These are phyloP conservation scores for Parachlorella kessleri DNA, from an alignment of 139 green algal species.

Conservation along the genomic window DNA sequence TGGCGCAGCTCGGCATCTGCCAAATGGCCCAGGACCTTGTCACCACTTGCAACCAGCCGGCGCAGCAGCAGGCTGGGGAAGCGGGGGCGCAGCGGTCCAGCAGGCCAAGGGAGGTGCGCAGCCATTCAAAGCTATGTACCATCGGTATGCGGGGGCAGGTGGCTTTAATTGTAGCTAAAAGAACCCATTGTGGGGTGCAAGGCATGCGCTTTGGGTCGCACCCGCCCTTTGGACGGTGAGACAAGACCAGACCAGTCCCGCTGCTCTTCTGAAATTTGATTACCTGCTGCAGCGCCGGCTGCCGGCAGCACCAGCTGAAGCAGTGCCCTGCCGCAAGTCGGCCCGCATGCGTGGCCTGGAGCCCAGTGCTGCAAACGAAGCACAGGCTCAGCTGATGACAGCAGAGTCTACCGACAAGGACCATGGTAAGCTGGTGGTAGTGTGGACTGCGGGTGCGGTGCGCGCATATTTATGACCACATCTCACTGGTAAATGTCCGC, in stretches of 20 bases:
- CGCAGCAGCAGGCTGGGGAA: background rate
- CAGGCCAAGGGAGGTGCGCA: background rate
- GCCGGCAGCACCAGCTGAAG: background rate
- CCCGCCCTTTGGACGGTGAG: too few species aligned
- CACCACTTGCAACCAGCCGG: background rate
- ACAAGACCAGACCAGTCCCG: too few species aligned
- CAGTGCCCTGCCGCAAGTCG: background rate
- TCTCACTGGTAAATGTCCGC: too few species aligned
- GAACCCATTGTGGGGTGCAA: too few species aligned
- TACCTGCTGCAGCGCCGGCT: background rate
- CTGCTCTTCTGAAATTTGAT: too few species aligned
- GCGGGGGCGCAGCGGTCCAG: background rate
- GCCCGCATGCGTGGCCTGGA: constrained; percentile 8
- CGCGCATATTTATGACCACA: too few species aligned
- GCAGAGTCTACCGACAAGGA: background rate
- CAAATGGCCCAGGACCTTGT: constrained; percentile 18
- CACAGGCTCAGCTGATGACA: background rate
- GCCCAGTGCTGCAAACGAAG: background rate
- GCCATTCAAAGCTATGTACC: too few species aligned
- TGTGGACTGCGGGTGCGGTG: too few species aligned
- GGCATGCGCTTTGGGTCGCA: too few species aligned
- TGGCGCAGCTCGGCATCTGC: constrained; percentile 38
- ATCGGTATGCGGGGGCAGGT: too few species aligned
- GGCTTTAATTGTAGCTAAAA: too few species aligned
- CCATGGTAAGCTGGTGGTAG: background rate